Percentiles rank a stretch among this genome's conserved stretches.
phyloP scores from a whole-genome alignment of 768 basidiomycete genomes.

The Suillus paluster region DNA sequence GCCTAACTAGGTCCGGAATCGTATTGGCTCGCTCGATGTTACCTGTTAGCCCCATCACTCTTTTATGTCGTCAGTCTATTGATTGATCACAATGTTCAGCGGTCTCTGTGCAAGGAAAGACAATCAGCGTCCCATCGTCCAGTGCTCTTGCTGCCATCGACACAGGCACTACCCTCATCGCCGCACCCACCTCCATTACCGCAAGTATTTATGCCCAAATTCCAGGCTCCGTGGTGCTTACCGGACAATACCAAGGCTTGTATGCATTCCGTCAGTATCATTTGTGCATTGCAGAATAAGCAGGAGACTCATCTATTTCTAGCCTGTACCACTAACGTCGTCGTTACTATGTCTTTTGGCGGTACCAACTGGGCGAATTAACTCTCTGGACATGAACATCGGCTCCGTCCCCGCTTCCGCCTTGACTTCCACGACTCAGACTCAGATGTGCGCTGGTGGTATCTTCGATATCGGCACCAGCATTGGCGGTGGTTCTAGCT shows the following conservation, averaged over 20 bases:
- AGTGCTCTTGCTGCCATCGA: constrained; percentile 76
- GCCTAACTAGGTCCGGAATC: constrained; percentile 44
- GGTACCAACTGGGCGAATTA: constrained; percentile 80
- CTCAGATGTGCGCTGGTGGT: constrained; percentile 60
- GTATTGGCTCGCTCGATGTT: constrained; percentile 64
- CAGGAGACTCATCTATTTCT: constrained; percentile 9
- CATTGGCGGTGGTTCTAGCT: constrained; percentile 41
- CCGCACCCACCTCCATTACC: constrained; percentile 71
- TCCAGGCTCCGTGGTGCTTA: constrained; percentile 52
- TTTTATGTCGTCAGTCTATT: not conserved
- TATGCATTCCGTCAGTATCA: constrained; percentile 72
- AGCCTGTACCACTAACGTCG: constrained; percentile 71
- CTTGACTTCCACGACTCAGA: constrained; percentile 20
- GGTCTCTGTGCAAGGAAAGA: constrained; percentile 61
- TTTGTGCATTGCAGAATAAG: not conserved
- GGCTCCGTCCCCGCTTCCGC: constrained; percentile 43
- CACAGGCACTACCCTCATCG: constrained; percentile 94
- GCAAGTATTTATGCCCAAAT: constrained; percentile 67
- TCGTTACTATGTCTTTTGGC: constrained; percentile 74
- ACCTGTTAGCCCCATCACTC: constrained; percentile 41
- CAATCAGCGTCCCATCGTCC: constrained; percentile 48
- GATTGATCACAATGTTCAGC: constrained; percentile 39
- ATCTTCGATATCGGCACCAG: constrained; percentile 74
- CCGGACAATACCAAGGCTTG: constrained; percentile 62
- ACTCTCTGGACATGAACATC: constrained; percentile 77